A percentile compares a stretch with the other conserved stretches of the same genome.
Evolutionary conservation across 2,329 filamentous ascomycete genomes (phyloP).

Genomic region (Trichoderma gracile): DNA sequence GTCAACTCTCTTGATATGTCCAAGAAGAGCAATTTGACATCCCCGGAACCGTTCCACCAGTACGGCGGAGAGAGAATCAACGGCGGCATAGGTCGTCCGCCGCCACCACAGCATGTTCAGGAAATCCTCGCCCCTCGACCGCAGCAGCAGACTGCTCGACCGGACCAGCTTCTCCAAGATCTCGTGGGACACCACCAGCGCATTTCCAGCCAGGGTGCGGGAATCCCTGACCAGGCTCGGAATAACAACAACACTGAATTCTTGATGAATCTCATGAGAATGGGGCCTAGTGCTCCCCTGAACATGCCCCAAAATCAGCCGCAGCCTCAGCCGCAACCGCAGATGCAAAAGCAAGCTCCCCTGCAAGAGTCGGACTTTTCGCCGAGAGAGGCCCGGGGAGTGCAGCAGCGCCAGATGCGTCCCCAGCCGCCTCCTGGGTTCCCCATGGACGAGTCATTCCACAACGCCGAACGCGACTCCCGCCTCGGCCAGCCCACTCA

Average conservation of each 20-base stretch:
- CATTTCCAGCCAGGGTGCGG: constrained; percentile 52
- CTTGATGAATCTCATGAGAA: constrained; percentile 77
- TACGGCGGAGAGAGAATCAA: constrained; percentile 50
- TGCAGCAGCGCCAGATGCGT: constrained; percentile 46
- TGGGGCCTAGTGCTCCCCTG: constrained; percentile 39
- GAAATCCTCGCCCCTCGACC: constrained; percentile 56
- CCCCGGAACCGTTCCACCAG: constrained; percentile 52
- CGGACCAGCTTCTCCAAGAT: constrained; percentile 63
- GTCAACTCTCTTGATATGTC: constrained; percentile 32
- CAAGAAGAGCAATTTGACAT: constrained; percentile 45
- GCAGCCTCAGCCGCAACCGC: constrained; percentile 45
- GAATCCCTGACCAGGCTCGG: constrained; percentile 49
- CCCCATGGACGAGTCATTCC: constrained; percentile 54
- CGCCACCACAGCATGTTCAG: constrained; percentile 46
- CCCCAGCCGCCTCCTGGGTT: constrained; percentile 53
- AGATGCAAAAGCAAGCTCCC: constrained; percentile 29
- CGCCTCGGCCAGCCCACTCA: constrained; percentile 59
- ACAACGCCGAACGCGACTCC: constrained; percentile 49
- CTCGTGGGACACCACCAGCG: constrained; percentile 61
- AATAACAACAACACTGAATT: constrained; percentile 76
- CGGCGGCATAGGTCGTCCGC: constrained; percentile 45
- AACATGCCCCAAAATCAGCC: constrained; percentile 54
- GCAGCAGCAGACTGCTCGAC: constrained; percentile 53
- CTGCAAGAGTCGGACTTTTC: constrained; percentile 47
- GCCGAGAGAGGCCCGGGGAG: constrained; percentile 37